Evolutionary conservation across 2,329 filamentous ascomycete genomes (phyloP), one percentile per base, ranked within the genome.

Genomic region (Thielaviopsis punctulata): DNA sequence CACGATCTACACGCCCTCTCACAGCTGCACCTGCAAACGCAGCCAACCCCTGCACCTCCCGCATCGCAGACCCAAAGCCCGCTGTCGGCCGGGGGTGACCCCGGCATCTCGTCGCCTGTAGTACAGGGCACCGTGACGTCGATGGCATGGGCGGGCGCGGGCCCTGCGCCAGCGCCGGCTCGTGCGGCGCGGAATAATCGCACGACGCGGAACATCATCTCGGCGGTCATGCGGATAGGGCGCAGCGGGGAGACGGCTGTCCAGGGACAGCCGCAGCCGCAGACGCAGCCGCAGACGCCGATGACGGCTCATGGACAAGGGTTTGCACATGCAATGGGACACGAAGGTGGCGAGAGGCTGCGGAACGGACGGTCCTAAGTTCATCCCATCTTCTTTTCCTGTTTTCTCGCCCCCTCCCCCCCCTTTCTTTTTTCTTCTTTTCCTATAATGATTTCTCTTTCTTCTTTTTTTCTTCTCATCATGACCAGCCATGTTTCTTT

Each of bases 171-270:
- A 36, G n/a, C 27, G 19, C 10, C 5, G 12, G 22, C 30, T 2
- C 9, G 57, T 12, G 57, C 60, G 15, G 60, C 48, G 15, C 52
- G 53, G 47, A 68, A 67, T 18, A 65, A 61, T n/a, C 66, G 66
- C 45, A 62, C 68, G 5, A 68, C 68, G 8, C 61, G 68, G 49
- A 68, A 65, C 4, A 65, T 71, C 7, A 58, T 71, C 13, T 69
- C 64, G 44, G 68, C 68, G 43, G 69, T 71, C 57, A 71, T 70
- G 62, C 64, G 66, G 44, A 69, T 69, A 43, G 68, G 68, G 3
- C 61, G 67, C 24, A 63, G 65, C 22, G 67, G 69, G 51, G 69
- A 67, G 39, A 66, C 68, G 0, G 68, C 69, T n/a, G 58, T 21
- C 19, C 45, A 46, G 22, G 13, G 30, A 2, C 30, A 36, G 4